These are phyloP conservation scores for Hericium alpestre DNA, from an alignment of 768 basidiomycete species.

Conservation along the genomic window DNA sequence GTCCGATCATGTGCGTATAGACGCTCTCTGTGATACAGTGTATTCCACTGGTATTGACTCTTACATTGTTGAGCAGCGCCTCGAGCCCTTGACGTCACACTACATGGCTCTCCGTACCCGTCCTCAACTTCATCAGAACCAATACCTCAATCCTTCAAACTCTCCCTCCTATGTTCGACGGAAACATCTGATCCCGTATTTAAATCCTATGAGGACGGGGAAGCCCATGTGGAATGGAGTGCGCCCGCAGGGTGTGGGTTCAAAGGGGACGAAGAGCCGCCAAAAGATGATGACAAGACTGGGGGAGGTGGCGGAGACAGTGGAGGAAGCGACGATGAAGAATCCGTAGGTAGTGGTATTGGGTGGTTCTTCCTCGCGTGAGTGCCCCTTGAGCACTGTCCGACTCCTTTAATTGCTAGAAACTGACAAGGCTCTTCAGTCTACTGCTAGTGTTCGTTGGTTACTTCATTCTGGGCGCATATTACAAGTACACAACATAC, in stretches of 20 bases:
- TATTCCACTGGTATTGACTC: constrained; percentile 1
- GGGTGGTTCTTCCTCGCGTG: constrained; percentile 85
- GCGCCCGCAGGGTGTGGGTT: constrained; percentile 48
- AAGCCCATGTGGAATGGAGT: constrained; percentile 51
- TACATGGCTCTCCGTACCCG: constrained; percentile 57
- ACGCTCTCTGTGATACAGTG: not conserved
- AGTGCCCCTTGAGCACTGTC: constrained; percentile 17
- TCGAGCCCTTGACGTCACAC: constrained; percentile 42
- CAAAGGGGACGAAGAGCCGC: constrained; percentile 11
- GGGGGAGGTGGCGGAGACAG: constrained; percentile 20
- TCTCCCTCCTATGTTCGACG: constrained; percentile 47
- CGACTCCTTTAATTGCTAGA: not conserved
- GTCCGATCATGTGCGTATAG: constrained; percentile 28
- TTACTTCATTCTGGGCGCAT: constrained; percentile 73
- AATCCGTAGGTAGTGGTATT: constrained; percentile 56
- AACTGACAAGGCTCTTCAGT: constrained; percentile 23
- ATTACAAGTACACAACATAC: constrained; percentile 82
- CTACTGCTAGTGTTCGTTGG: constrained; percentile 51
- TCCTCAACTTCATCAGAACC: constrained; percentile 29
- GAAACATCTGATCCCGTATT: constrained; percentile 37
- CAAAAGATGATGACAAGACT: constrained; percentile 19
- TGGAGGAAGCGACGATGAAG: constrained; percentile 10
- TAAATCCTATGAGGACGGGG: constrained; percentile 47
- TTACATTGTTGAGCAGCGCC: constrained; percentile 26
- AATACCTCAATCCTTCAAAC: constrained; percentile 45